phyloP scores from a whole-genome alignment of 2,329 filamentous ascomycete species.

The Corniculantispora saksenae region DNA sequence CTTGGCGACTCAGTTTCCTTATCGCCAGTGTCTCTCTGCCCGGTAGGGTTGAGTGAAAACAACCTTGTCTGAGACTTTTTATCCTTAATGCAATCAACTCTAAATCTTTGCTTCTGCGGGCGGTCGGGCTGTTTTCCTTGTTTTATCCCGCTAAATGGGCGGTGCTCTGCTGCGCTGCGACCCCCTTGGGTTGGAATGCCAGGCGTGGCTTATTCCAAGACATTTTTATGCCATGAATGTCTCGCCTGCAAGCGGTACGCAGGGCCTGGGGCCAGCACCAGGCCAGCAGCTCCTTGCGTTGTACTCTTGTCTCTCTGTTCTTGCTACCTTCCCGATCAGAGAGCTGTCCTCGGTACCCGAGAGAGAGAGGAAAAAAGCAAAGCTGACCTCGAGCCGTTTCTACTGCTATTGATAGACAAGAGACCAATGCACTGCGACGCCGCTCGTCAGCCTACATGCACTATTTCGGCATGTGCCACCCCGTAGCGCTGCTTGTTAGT shows the following conservation, averaged over 20 bases:
- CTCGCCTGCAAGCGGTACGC: conserved; percentile 6
- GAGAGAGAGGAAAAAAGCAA: too few relatives aligned
- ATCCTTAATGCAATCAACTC: conserved; percentile 24
- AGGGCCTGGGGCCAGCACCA: too few relatives aligned
- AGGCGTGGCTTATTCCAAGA: background rate
- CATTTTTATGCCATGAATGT: conserved; percentile 16
- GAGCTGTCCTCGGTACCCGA: too few relatives aligned
- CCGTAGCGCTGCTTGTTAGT: background rate
- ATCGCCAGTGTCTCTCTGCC: background rate
- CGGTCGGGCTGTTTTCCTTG: background rate
- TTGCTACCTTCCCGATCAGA: too few relatives aligned
- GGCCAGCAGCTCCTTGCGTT: background rate
- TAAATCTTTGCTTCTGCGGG: conserved; percentile 17
- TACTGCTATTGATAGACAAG: too few relatives aligned
- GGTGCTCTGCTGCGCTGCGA: background rate
- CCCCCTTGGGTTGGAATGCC: background rate
- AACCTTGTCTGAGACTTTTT: conserved; percentile 23
- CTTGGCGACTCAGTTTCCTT: conserved; percentile 9
- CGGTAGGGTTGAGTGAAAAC: background rate
- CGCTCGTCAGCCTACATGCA: background rate
- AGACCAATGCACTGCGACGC: background rate
- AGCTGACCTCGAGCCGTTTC: too few relatives aligned
- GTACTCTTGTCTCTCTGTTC: too few relatives aligned
- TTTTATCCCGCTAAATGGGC: background rate
- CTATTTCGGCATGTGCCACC: background rate